These are phyloP conservation scores for Comarum palustre DNA, from an alignment of 306 rosid species.

Conservation along the genomic window DNA sequence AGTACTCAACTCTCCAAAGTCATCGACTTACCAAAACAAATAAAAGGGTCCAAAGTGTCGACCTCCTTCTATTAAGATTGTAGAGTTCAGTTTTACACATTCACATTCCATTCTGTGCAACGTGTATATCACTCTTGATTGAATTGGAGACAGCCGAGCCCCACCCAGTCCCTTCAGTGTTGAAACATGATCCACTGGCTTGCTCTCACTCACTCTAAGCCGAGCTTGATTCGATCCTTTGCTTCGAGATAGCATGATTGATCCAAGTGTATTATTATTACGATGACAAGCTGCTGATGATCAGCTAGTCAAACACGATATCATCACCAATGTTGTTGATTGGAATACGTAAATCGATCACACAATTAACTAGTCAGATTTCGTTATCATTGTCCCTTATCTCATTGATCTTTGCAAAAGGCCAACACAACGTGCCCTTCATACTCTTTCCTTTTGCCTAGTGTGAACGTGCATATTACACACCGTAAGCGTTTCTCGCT, in stretches of 20 bases:
- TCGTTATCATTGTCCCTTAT: background rate
- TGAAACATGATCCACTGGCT: background rate
- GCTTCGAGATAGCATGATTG: background rate
- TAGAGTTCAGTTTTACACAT: background rate
- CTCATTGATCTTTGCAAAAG: background rate
- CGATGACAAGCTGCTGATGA: background rate
- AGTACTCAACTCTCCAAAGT: slow-evolving; percentile 8
- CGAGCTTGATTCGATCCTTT: background rate
- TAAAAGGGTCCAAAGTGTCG: background rate
- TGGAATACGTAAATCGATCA: background rate
- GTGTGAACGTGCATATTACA: background rate
- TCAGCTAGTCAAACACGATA: background rate
- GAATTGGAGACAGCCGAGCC: background rate
- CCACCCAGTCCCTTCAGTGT: background rate
- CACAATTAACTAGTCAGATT: background rate
- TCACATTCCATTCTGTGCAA: background rate
- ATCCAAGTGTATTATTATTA: background rate
- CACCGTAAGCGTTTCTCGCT: background rate
- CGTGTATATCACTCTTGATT: background rate
- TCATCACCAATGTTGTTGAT: background rate
- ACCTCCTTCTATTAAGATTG: background rate
- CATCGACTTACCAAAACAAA: background rate
- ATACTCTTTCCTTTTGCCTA: background rate
- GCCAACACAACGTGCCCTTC: background rate
- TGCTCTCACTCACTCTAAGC: background rate